Conservation (phyloP, 495 filamentous ascomycete species). For the Staphylotrichum tortipilum region DNA sequence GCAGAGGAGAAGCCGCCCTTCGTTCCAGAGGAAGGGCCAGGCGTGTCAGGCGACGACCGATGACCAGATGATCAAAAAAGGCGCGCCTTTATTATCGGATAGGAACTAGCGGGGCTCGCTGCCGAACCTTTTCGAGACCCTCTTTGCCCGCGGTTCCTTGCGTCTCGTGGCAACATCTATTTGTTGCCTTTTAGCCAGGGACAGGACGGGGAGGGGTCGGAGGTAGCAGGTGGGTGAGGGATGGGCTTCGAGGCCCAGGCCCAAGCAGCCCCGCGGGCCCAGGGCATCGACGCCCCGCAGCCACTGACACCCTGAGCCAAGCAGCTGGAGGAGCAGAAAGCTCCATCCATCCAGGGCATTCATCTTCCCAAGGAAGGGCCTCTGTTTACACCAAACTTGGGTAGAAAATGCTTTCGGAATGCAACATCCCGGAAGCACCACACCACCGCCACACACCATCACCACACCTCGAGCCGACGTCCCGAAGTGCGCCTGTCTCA, state of each 20-base stretch:
- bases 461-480: neutral
- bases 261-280: neutral
- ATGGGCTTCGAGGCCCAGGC: neutral
- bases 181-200: neutral
- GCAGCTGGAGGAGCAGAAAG: too few relatives aligned
- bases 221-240: neutral
- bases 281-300: too few relatives aligned
- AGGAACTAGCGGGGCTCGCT: neutral
- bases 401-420: too few relatives aligned
- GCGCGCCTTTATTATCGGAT: neutral
- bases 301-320: too few relatives aligned
- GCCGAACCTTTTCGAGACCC: neutral
- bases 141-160: neutral
- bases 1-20: too few relatives aligned
- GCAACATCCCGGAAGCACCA: too few relatives aligned
- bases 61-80: neutral
- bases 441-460: neutral
- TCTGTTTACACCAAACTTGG: too few relatives aligned
- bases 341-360: too few relatives aligned
- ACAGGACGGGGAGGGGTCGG: neutral
- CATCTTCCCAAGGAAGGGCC: too few relatives aligned
- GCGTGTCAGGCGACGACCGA: too few relatives aligned
- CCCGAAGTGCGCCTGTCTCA: too few relatives aligned
- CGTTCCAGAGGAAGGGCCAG: too few relatives aligned
- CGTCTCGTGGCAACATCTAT: neutral